These are phyloP conservation scores for Penicillium vulpinum DNA, from an alignment of 2,329 filamentous ascomycete genomes.

Conservation along the genomic window DNA sequence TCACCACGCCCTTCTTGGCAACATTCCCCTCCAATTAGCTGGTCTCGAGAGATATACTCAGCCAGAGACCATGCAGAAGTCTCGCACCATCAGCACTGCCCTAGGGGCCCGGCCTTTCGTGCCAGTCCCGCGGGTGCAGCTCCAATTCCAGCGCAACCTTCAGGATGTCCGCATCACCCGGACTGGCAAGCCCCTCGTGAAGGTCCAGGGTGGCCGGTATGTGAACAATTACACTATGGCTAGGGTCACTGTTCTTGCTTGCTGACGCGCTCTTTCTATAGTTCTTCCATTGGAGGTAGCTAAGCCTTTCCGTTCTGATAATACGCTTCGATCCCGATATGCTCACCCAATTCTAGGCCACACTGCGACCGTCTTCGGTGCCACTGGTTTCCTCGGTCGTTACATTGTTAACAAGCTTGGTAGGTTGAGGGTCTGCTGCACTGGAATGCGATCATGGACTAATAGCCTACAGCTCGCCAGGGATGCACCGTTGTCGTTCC, in stretches of 20 bases:
- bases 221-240: slow-evolving; percentile 34
- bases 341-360: slow-evolving; percentile 63
- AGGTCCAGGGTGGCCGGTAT: slow-evolving; percentile 85
- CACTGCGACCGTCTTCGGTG: slow-evolving; percentile 96
- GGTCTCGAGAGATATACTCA: slow-evolving; percentile 29
- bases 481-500: slow-evolving; percentile 94
- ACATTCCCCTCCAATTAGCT: slow-evolving; percentile 28
- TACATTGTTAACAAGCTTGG: slow-evolving; percentile 97
- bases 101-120: slow-evolving; percentile 40
- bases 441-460: slow-evolving; percentile 12
- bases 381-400: slow-evolving; percentile 89
- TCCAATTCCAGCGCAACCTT: slow-evolving; percentile 49
- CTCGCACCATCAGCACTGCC: slow-evolving; percentile 45
- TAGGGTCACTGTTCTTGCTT: slow-evolving; percentile 6
- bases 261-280: slow-evolving; percentile 41
- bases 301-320: slow-evolving; percentile 20
- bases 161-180: slow-evolving; percentile 91
- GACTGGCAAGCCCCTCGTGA: slow-evolving; percentile 93
- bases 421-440: slow-evolving; percentile 39
- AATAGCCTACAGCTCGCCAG: slow-evolving; percentile 66
- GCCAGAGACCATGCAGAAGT: slow-evolving; percentile 48
- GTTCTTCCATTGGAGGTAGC: slow-evolving; percentile 82
- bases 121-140: slow-evolving; percentile 40
- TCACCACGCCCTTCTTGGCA: slow-evolving; percentile 26
- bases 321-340: slow-evolving; percentile 15